Percentiles rank a stretch among this genome's conserved stretches.
Evolutionary conservation across 2,329 filamentous ascomycete genomes (phyloP).

Genomic region (Ophiostoma montium): DNA sequence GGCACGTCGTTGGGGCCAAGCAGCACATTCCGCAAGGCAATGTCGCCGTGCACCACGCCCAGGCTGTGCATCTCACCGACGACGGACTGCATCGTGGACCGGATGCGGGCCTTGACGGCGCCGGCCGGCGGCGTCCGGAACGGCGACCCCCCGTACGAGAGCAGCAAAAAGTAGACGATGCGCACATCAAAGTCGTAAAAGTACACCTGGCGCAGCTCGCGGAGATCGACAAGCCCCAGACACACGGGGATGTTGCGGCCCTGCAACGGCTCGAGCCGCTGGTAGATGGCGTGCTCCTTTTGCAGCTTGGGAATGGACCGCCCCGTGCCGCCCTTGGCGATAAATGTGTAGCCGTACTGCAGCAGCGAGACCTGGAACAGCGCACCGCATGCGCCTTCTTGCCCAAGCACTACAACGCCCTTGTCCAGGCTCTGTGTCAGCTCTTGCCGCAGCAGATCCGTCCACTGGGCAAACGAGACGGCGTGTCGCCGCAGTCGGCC

Average conservation of each 20-base stretch:
- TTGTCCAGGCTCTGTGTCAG: slow-evolving; percentile 16
- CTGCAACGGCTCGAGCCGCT: slow-evolving; percentile 4
- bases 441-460: slow-evolving; percentile 2
- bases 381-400: slow-evolving; percentile 22
- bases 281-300: slow-evolving; percentile 7
- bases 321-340: slow-evolving; percentile 12
- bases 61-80: slow-evolving; percentile 3
- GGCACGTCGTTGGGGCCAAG: neutral
- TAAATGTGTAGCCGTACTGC: slow-evolving; percentile 15
- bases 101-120: neutral
- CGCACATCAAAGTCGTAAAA: slow-evolving; percentile 7
- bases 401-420: slow-evolving; percentile 17
- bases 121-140: neutral
- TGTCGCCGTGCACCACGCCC: slow-evolving; percentile 8
- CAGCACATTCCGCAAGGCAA: neutral
- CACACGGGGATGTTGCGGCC: slow-evolving; percentile 9
- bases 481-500: neutral
- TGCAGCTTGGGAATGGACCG: neutral
- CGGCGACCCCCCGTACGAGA: slow-evolving; percentile 2
- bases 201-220: neutral
- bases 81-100: neutral
- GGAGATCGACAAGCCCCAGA: slow-evolving; percentile 8
- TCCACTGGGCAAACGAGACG: slow-evolving; percentile 2
- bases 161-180: slow-evolving; percentile 5
- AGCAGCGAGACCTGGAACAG: slow-evolving; percentile 28